Conservation (phyloP, 2,329 filamentous ascomycete species). For the Aspergillus pseudoterreus region DNA sequence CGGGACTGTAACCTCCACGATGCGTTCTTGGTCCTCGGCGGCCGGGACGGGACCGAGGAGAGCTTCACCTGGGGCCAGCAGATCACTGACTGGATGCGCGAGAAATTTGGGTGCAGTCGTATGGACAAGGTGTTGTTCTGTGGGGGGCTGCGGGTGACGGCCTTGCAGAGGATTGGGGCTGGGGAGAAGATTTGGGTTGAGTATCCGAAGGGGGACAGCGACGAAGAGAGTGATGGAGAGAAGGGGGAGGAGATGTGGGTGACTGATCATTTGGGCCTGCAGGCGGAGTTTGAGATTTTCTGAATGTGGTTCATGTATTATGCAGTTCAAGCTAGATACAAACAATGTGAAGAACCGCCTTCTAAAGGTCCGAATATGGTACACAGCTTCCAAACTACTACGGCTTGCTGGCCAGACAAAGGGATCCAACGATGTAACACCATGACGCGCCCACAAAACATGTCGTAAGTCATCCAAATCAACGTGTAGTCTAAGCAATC, state of each 20-base stretch:
- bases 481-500: no score
- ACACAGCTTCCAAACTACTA: not conserved
- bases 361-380: not conserved
- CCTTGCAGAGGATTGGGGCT: constrained; percentile 48
- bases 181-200: constrained; percentile 44
- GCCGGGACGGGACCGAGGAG: constrained; percentile 47
- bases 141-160: constrained; percentile 28
- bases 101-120: constrained; percentile 48
- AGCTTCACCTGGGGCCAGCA: constrained; percentile 60
- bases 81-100: constrained; percentile 36
- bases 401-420: no score
- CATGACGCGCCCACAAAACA: no score
- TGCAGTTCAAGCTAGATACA: not conserved
- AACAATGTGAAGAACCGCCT: not conserved
- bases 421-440: no score
- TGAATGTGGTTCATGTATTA: not conserved
- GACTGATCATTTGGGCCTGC: constrained; percentile 50
- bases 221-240: constrained; percentile 29
- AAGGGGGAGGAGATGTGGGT: constrained; percentile 46
- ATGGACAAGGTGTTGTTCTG: constrained; percentile 55
- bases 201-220: constrained; percentile 28
- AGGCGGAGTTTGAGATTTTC: constrained; percentile 22
- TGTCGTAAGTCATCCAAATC: no score
- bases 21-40: constrained; percentile 51
- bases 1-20: constrained; percentile 49